Evolutionary conservation across 176 grass and related monocot genomes (phyloP).

Genomic region (Lolium rigidum): DNA sequence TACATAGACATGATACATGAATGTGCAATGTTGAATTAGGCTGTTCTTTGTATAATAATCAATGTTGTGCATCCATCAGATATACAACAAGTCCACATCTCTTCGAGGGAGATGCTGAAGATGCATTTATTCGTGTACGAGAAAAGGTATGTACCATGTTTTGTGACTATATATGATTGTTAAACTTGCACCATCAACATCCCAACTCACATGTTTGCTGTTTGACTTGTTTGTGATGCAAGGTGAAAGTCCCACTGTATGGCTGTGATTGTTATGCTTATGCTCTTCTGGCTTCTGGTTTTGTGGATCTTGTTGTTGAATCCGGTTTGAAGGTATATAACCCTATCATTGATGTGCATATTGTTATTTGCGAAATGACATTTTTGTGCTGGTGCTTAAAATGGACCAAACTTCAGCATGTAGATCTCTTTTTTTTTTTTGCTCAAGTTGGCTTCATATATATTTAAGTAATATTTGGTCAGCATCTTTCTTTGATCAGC

Average conservation of each 20-base stretch:
- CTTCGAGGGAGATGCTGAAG: conserved; percentile 77
- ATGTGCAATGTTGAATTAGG: conserved; percentile 3
- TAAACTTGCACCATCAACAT: background rate
- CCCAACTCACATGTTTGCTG: conserved; percentile 27
- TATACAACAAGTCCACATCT: conserved; percentile 97
- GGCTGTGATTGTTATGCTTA: conserved; percentile 99
- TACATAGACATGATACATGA: conserved; percentile 8
- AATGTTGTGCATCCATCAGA: conserved; percentile 45
- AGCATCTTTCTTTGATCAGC: background rate
- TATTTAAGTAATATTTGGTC: background rate
- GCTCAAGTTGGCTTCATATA: background rate
- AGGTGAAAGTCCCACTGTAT: conserved; percentile 96
- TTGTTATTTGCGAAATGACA: background rate
- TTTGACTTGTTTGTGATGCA: conserved; percentile 39
- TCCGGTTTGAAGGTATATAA: conserved; percentile 88
- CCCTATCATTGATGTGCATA: background rate
- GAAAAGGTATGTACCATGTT: conserved; percentile 59
- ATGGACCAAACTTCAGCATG: background rate
- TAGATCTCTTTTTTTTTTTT: too few relatives aligned
- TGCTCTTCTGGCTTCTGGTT: conserved; percentile 88
- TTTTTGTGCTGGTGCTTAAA: background rate
- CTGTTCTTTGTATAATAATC: conserved; percentile 1
- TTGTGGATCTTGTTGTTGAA: conserved; percentile 94
- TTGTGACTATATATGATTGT: conserved; percentile 22
- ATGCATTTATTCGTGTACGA: conserved; percentile 82